Base-by-base conservation (phyloP, 257 asterid species). In the Fraxinus americana region DNA sequence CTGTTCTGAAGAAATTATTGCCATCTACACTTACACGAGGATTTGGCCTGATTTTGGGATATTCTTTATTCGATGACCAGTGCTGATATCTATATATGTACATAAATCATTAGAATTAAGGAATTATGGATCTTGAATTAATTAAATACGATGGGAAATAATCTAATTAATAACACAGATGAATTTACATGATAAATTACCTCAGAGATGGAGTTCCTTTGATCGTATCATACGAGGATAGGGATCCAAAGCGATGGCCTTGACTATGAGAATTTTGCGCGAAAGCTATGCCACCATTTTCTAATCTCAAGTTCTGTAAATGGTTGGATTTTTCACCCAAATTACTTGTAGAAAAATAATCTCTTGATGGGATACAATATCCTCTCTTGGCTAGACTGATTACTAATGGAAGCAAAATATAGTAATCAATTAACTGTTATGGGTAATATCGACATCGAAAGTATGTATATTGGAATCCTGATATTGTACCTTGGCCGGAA, bases 401-500 rank as follows among this genome's bases (percentile, higher is more conserved):
- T 66, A 94, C 98, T 94, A 59, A 67, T 68, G 65, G 4, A 68
- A 61, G 70, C 25, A 73, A 67, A 38, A 35, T 25, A 52, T 12
- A 76, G 2, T 61, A 61, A 10, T 25, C 23, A 52, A 52, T 52
- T 17, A 14, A 17, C n/a, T 11, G 23, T 52, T 14, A 17, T 17
- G 9, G 23, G 21, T 17, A 52, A 19, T 57, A n/a, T 39, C 45
- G 3, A 39, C 45, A 39, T 39, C 45, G 45, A 39, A 1, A 39
- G 45, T 6, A 61, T 21, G 0, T 9, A 23, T 61, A 21, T 0
- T 63, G 32, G 19, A 66, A 29, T 29, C 29, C 23, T n/a, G 32
- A 71, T 16, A n/a, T 25, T 21, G 27, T 86, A 94, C 99, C 97
- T 88, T 90, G 91, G 32, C 99, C 96, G 0, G 92, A 86, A 77